Evolutionary conservation across 2,329 filamentous ascomycete genomes (phyloP), one percentile per base, ranked within the genome.

Genomic region (Hypoxylon sp.): DNA sequence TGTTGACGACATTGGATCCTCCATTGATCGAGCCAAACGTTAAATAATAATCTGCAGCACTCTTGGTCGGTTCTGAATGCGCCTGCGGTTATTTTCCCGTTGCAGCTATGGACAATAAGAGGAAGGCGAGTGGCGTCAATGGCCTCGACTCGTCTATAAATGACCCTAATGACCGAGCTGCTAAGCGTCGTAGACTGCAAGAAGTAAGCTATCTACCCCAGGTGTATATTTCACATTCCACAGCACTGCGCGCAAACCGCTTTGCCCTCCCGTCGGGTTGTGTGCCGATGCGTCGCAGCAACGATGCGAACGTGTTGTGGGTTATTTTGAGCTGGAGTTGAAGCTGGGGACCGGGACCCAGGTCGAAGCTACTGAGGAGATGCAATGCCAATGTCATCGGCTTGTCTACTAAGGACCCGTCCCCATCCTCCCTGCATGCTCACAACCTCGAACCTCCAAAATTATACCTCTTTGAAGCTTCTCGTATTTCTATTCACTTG

Each of bases 181-280:
- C 83, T 5, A 89, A 89, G 81, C 83, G 87, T 74, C 85, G 85
- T 78, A 88, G 83, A 77, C 81, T 80, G 74, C 82, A 81, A 76
- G 85, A 84, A 78, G 86, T 85, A 80, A 77, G 80, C 77, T 71
- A 47, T 57, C 33, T 51, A 53, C 47, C 11, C 63, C 61, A 64
- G 53, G 9, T 55, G 10, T 44, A 14, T 44, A 58, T 65, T 44
- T 72, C 51, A 55, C 57, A 70, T 72, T 59, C 56, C 33, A 62
- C 42, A 56, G 54, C 55, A 70, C 64, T 68, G 72, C 56, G 68
- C 71, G 63, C 61, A 66, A 61, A 50, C 51, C 51, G 68, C 69
- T 70, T 65, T 63, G 70, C 70, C 52, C 57, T 53, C 22, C 26
- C 31, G 47, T 50, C 54, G 48, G 52, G 31, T 26, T 19, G 24